Evolutionary conservation across 2,329 filamentous ascomycete genomes (phyloP).

Genomic region (Aspergillus arachidicola): DNA sequence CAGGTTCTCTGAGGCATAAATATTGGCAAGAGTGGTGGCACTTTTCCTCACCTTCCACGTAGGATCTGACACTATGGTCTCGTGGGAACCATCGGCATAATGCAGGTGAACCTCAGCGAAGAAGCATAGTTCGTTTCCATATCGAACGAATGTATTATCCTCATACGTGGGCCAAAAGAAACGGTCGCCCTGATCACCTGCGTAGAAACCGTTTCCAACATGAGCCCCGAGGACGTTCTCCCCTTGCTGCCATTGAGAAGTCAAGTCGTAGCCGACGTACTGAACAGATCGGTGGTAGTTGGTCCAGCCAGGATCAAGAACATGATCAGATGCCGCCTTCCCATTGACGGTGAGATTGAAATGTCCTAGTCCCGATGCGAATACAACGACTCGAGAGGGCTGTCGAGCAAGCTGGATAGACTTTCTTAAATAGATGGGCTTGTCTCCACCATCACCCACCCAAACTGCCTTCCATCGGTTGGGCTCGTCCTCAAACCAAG

Average conservation of each 20-base stretch:
- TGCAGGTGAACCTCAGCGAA: conserved; percentile 28
- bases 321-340: conserved; percentile 21
- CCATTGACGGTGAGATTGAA: conserved; percentile 29
- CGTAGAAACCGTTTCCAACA: conserved; percentile 51
- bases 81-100: conserved; percentile 20
- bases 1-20: conserved; percentile 27
- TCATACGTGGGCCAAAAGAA: conserved; percentile 33
- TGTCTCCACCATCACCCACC: conserved; percentile 29
- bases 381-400: conserved; percentile 21
- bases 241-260: conserved; percentile 32
- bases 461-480: conserved; percentile 30
- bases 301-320: conserved; percentile 29
- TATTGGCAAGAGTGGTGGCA: conserved; percentile 27
- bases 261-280: conserved; percentile 49
- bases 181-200: conserved; percentile 35
- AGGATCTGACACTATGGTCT: conserved; percentile 25
- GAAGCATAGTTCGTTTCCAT: conserved; percentile 30
- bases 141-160: conserved; percentile 29
- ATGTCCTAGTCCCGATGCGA: conserved; percentile 27
- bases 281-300: conserved; percentile 34
- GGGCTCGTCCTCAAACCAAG: conserved; percentile 27
- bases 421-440: conserved; percentile 28
- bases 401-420: conserved; percentile 14
- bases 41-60: conserved; percentile 25
- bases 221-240: conserved; percentile 43